Evolutionary conservation across 768 basidiomycete species (phyloP), one percentile per base, ranked within the genome.

Genomic region (Lactifluus subvellereus): DNA sequence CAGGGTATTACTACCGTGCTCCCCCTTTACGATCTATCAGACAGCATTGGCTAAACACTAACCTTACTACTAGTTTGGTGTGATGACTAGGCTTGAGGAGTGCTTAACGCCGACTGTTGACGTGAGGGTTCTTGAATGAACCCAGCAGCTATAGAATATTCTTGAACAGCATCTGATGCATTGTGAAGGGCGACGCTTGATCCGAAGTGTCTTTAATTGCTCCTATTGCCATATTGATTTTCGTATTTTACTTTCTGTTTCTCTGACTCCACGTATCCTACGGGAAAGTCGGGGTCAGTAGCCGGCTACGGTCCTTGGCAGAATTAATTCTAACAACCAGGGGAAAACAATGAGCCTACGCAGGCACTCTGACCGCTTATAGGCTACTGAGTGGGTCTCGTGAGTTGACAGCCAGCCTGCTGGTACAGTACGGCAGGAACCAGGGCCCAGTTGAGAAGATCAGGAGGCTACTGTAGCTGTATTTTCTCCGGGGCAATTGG

Each of bases 351-450:
- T 27, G 2, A 27, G 27, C 38, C 38, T 16, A 13, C 5, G 22
- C 5, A 40, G 11, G 11, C 38, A 40, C 13, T 40, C 38, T 40
- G 38, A 40, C 38, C 3, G 38, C 11, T 40, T 40, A 13, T 40
- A 40, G 38, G 14, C 1, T 14, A 40, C 11, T 40, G 38, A 13
- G 5, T 38, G 57, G 38, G 37, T 35, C 16, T 18, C 16, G 2
- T 32, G 32, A 38, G 40, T 50, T 59, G 48, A 50, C 37, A 50
- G 22, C 22, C 20, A 47, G 45, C 6, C 38, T 8, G 38, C 47
- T 22, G 47, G 27, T 49, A 55, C 11, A 37, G 27, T 49, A 49
- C 11, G n/a, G 54, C 60, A 62, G 56, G 51, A 37, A 53, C 61
- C n/a, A 30, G 50, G 48, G 54, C 11, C 37, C 35, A 49, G 42